Conservation (phyloP, 306 rosid species). For the Prunus fruticosa region DNA sequence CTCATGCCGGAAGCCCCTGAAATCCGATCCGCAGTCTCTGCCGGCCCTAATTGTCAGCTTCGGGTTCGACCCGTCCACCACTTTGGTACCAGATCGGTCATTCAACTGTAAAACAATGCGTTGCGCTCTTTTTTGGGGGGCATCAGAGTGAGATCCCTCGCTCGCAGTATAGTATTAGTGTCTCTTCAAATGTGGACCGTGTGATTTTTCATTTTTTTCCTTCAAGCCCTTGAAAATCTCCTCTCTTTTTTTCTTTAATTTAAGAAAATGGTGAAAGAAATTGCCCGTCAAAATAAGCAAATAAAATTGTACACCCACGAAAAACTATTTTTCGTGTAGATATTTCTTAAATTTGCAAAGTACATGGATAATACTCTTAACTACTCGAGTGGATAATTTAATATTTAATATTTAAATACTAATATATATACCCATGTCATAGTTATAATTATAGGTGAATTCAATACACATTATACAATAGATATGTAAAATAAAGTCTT, state of each 20-base stretch:
- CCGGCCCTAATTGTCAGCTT: neutral
- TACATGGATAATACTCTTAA: too few relatives aligned
- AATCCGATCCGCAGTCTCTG: neutral
- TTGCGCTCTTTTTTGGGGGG: neutral
- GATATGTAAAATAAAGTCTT: too few relatives aligned
- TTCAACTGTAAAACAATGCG: neutral
- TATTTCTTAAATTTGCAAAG: too few relatives aligned
- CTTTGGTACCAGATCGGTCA: neutral
- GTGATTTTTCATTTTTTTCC: neutral
- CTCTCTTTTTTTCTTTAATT: too few relatives aligned
- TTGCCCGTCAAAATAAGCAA: neutral
- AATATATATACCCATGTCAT: too few relatives aligned
- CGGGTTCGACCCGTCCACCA: conserved; percentile 3
- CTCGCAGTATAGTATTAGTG: neutral
- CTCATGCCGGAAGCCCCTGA: neutral
- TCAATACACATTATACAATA: too few relatives aligned
- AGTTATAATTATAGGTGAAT: too few relatives aligned
- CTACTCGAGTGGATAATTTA: rapidly evolving
- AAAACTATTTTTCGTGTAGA: too few relatives aligned
- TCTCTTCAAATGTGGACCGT: neutral
- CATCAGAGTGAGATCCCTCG: neutral
- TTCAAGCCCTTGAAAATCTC: neutral
- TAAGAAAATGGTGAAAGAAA: too few relatives aligned
- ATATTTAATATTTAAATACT: too few relatives aligned
- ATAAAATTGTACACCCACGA: neutral